Conservation (phyloP, 805 yeast species). For the Jamesozyma hellenica region DNA sequence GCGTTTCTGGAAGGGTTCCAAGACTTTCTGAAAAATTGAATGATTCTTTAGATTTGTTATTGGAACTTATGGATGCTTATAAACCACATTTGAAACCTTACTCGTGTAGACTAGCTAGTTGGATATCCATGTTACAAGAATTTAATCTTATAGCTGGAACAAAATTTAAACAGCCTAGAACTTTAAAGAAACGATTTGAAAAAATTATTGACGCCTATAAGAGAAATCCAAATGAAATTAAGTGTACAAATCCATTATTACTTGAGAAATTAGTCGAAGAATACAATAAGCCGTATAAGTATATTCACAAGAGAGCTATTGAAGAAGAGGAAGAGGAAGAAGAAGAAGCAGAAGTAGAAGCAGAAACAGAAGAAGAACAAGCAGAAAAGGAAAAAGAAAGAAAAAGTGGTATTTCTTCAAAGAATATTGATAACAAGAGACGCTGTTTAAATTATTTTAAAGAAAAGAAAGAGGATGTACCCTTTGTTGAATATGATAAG, state of each 20-base stretch:
- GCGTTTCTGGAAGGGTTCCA: no score
- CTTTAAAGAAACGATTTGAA: constrained; percentile 23
- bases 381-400: no score
- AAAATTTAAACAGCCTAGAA: constrained; percentile 23
- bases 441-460: no score
- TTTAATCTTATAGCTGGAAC: constrained; percentile 19
- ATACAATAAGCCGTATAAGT: constrained; percentile 6
- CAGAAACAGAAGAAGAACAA: no score
- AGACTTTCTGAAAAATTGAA: constrained; percentile 5
- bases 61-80: constrained; percentile 16
- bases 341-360: background rate
- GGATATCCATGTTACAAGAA: constrained; percentile 19
- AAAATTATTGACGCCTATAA: constrained; percentile 14
- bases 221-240: constrained; percentile 3
- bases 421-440: no score
- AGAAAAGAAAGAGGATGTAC: no score
- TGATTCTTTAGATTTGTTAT: constrained; percentile 8
- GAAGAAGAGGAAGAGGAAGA: background rate
- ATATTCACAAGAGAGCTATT: constrained; percentile 1
- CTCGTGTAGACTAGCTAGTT: constrained; percentile 18
- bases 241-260: constrained; percentile 1
- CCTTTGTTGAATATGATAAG: no score
- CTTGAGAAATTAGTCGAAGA: constrained; percentile 3
- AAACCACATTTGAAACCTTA: constrained; percentile 25
- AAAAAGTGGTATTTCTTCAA: no score